Percentiles rank a stretch among this genome's conserved stretches.
These are phyloP conservation scores for Russula sp. DNA, from an alignment of 768 basidiomycete species.

Conservation along the genomic window DNA sequence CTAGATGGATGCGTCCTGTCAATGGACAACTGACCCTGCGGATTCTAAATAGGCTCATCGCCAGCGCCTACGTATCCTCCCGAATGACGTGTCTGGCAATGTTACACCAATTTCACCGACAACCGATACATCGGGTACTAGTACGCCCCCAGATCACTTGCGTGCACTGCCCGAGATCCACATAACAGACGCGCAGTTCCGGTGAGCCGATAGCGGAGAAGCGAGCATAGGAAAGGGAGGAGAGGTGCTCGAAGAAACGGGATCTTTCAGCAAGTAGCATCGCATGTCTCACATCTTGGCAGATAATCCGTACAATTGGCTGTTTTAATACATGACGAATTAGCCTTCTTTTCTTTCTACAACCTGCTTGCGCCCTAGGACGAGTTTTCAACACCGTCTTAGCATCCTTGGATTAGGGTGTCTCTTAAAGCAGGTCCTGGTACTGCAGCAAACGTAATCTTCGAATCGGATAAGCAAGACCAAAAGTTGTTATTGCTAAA, in stretches of 20 bases:
- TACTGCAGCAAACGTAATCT: slow-evolving; percentile 21
- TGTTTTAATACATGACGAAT: slow-evolving; percentile 13
- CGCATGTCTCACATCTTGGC: slow-evolving; percentile 9
- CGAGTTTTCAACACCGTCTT: neutral
- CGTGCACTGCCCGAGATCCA: slow-evolving; percentile 35
- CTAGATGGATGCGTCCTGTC: neutral
- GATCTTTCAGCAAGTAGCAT: slow-evolving; percentile 29
- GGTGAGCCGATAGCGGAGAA: slow-evolving; percentile 26
- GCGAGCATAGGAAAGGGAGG: neutral
- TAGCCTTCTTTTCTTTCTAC: neutral
- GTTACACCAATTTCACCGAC: slow-evolving; percentile 69
- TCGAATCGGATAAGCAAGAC: slow-evolving; percentile 8
- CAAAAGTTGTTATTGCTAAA: no score
- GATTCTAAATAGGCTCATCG: slow-evolving; percentile 63
- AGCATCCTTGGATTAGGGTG: neutral
- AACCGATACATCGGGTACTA: slow-evolving; percentile 54
- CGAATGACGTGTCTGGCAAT: slow-evolving; percentile 60
- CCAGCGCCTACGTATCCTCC: slow-evolving; percentile 75
- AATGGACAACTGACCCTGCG: slow-evolving; percentile 4
- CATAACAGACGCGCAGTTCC: slow-evolving; percentile 51
- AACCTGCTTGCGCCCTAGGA: slow-evolving; percentile 1
- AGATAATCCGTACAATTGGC: neutral
- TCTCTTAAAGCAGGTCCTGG: slow-evolving; percentile 15
- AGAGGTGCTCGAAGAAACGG: slow-evolving; percentile 19
- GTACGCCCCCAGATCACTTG: slow-evolving; percentile 34